phyloP scores from a whole-genome alignment of 1,284 basidiomycete genomes.

The Cutaneotrichosporon sp. region DNA sequence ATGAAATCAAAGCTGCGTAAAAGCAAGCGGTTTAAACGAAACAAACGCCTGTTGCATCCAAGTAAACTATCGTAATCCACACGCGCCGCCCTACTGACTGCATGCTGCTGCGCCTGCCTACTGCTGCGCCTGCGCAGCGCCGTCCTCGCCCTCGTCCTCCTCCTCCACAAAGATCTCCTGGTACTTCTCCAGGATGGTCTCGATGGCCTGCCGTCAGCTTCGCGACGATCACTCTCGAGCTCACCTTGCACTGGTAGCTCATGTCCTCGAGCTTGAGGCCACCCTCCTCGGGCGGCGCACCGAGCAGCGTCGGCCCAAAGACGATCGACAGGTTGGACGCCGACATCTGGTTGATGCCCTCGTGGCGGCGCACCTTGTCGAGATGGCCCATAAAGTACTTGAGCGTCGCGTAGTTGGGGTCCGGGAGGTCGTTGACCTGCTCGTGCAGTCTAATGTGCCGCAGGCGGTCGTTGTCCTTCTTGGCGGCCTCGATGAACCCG shows the following conservation, averaged over 20 bases:
- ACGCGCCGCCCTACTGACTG: neutral
- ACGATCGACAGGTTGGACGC: constrained; percentile 93
- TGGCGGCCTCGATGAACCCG: constrained; percentile 92
- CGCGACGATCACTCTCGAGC: constrained; percentile 34
- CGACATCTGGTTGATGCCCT: constrained; percentile 86
- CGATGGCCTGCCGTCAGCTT: constrained; percentile 66
- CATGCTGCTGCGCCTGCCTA: neutral
- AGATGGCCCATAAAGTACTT: constrained; percentile 96
- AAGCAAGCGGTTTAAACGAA: constrained; percentile 1
- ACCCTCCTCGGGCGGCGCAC: constrained; percentile 58
- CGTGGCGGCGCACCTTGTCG: constrained; percentile 75
- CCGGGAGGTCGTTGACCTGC: constrained; percentile 94
- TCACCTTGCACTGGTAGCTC: constrained; percentile 66
- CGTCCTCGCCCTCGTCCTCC: constrained; percentile 27
- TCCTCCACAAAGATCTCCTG: constrained; percentile 82
- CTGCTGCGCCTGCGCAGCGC: constrained; percentile 15
- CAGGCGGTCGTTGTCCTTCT: constrained; percentile 89
- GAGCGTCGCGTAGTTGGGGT: constrained; percentile 96
- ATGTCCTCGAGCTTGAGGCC: constrained; percentile 61
- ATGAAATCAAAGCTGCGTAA: constrained; percentile 12
- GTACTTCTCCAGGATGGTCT: constrained; percentile 83
- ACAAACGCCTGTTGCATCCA: neutral
- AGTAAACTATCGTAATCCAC: neutral
- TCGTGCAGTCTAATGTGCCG: constrained; percentile 95
- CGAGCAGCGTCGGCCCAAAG: constrained; percentile 93